Base-by-base conservation (phyloP, 2,329 filamentous ascomycete genomes). In the Purpureocillium takamizusanense region DNA sequence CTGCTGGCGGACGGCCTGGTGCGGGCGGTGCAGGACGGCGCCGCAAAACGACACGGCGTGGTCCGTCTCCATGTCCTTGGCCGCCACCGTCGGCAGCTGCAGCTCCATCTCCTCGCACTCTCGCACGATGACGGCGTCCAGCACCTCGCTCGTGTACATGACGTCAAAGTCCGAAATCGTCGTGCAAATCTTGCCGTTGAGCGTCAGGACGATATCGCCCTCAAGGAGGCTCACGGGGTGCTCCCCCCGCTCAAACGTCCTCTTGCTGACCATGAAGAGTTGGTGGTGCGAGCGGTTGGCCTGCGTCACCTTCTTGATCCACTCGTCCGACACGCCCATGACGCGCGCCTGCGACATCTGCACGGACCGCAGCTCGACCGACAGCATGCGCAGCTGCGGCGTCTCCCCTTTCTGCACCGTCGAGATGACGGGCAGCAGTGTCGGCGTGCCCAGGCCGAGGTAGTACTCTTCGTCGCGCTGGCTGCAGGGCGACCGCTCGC, bases 191-290 rank as follows among this genome's bases (percentile, higher is more conserved):
- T 90, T 86, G 50, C 76, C 86, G 59, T 97, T 95, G 34, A 98
- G 68, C 0, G 86, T 94, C 42, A 98, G 74, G 41, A 98, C 80
- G 37, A 98, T 83, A 56, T 98, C 92, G 36, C 89, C 88, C 65
- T 98, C 94, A 23, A 86, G 71, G 13, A 98, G 72, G 13, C 81
- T 76, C 1, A 65, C 62, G 2, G 66, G 59, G 32, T 61, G 61
- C 35, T 64, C 57, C 17, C 59, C 63, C 12, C 75, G 70, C 60
- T 81, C 78, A 51, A 81, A 81, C 0, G 76, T 79, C 34, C 94
- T 82, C 66, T 98, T 98, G 52, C 87, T 83, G 23, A 98, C 87
- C 85, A 98, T 95, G 69, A 98, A 98, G 29, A 98, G 76, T 63
- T 98, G 92, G 56, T 98, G 92, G 41, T 88, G 85, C 36, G 92